Evolutionary conservation across 2,329 filamentous ascomycete genomes (phyloP).

Genomic region (Botrytis porri): DNA sequence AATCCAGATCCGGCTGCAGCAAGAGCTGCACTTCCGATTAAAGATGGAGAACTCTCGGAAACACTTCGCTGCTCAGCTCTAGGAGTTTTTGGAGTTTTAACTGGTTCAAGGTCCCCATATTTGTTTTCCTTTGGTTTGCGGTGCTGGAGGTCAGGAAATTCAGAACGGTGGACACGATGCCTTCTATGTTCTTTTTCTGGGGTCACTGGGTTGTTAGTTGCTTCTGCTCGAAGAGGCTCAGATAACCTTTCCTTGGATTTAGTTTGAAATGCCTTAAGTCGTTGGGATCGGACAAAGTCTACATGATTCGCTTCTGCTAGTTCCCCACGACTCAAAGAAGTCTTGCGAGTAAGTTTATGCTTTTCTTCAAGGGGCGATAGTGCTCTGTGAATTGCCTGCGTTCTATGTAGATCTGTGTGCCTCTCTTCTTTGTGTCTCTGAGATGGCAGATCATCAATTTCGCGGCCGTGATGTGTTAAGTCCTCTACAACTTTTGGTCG

Average conservation of each 20-base stretch:
- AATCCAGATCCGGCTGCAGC: constrained; percentile 34
- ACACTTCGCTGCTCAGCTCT: constrained; percentile 29
- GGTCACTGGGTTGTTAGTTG: constrained; percentile 25
- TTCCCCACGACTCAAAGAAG: constrained; percentile 20
- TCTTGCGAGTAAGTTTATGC: constrained; percentile 22
- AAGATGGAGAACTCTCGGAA: constrained; percentile 25
- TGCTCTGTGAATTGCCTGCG: constrained; percentile 25
- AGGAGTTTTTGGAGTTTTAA: constrained; percentile 28
- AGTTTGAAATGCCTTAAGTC: constrained; percentile 19
- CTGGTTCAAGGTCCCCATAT: constrained; percentile 32
- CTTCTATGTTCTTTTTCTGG: constrained; percentile 24
- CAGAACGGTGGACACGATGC: constrained; percentile 30
- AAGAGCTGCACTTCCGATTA: constrained; percentile 31
- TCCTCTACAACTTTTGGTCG: constrained; percentile 24
- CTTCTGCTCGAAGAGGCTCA: constrained; percentile 27
- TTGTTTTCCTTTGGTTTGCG: constrained; percentile 31
- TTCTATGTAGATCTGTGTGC: constrained; percentile 28
- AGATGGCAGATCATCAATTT: constrained; percentile 22
- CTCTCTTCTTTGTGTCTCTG: constrained; percentile 25
- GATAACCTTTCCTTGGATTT: constrained; percentile 23
- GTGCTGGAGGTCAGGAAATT: constrained; percentile 28
- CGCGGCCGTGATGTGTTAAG: constrained; percentile 22
- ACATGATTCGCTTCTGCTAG: constrained; percentile 16
- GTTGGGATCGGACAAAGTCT: constrained; percentile 26
- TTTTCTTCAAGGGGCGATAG: constrained; percentile 19